These are phyloP conservation scores for Xylaria arbuscula DNA, from an alignment of 2,329 filamentous ascomycete genomes.

Conservation along the genomic window DNA sequence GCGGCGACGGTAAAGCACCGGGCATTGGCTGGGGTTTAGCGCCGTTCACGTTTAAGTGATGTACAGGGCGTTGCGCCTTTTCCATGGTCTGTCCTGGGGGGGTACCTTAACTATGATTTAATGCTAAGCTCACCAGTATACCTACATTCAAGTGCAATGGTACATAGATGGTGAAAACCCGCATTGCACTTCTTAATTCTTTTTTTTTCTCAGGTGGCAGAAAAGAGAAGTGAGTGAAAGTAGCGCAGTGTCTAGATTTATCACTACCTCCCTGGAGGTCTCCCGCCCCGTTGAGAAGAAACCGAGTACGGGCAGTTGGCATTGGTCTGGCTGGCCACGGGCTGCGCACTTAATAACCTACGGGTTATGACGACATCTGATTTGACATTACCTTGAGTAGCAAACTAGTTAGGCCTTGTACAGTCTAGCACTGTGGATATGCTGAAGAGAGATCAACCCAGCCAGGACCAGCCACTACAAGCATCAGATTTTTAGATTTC, in stretches of 20 bases:
- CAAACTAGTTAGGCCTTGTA: neutral
- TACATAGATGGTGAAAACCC: neutral
- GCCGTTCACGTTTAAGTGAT: slow-evolving; percentile 22
- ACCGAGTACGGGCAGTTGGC: neutral
- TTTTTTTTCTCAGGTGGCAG: no score
- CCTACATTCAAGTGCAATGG: neutral
- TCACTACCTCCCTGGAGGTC: no score
- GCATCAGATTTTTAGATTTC: slow-evolving; percentile 1
- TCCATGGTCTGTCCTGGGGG: neutral
- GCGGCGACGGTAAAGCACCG: neutral
- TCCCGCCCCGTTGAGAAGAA: no score
- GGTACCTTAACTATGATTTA: neutral
- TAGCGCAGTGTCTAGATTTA: no score
- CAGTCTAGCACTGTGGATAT: neutral
- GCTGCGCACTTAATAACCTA: neutral
- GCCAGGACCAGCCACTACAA: neutral
- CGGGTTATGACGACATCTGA: slow-evolving; percentile 8
- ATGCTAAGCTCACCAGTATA: slow-evolving; percentile 7
- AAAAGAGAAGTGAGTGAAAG: no score
- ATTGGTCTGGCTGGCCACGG: neutral
- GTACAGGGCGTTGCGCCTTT: slow-evolving; percentile 1
- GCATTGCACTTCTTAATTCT: no score
- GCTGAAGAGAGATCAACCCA: neutral
- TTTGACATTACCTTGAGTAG: neutral
- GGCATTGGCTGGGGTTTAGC: neutral